phyloP scores from a whole-genome alignment of 148 eudicot species.

The Cornus controversa region DNA sequence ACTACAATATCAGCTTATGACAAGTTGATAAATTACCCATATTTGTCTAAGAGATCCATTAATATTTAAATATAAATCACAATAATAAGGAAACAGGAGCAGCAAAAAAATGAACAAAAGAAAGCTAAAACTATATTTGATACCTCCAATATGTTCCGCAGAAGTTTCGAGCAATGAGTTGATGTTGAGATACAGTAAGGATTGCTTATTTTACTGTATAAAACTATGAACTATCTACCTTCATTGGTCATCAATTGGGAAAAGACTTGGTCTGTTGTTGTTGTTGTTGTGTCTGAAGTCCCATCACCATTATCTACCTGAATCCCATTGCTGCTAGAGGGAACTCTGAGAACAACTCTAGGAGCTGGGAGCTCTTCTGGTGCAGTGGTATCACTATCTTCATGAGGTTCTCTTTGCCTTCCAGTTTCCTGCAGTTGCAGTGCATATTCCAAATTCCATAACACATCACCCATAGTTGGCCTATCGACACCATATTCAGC shows the following conservation, averaged over 20 bases:
- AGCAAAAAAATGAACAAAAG: not conserved
- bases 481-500: slow-evolving; percentile 89
- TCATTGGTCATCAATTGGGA: slow-evolving; percentile 75
- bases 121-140: not conserved
- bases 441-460: slow-evolving; percentile 89
- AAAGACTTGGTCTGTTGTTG: slow-evolving; percentile 61
- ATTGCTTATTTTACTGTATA: not conserved
- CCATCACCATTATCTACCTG: slow-evolving; percentile 37
- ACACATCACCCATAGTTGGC: slow-evolving; percentile 92
- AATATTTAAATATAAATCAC: not conserved
- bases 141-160: slow-evolving; percentile 7
- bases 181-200: not conserved
- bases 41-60: not conserved
- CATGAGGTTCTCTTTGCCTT: slow-evolving; percentile 24
- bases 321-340: slow-evolving; percentile 17
- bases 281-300: slow-evolving; percentile 38
- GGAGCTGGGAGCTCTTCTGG: slow-evolving; percentile 34
- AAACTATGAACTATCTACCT: slow-evolving; percentile 55
- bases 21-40: not conserved
- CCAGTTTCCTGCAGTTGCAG: slow-evolving; percentile 73
- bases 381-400: slow-evolving; percentile 18
- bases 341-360: slow-evolving; percentile 28
- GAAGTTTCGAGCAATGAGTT: not conserved
- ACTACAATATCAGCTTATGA: not conserved
- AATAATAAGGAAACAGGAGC: not conserved